These are phyloP conservation scores for Colletotrichum neosansevieriae DNA, from an alignment of 2,329 filamentous ascomycete genomes.

Conservation along the genomic window DNA sequence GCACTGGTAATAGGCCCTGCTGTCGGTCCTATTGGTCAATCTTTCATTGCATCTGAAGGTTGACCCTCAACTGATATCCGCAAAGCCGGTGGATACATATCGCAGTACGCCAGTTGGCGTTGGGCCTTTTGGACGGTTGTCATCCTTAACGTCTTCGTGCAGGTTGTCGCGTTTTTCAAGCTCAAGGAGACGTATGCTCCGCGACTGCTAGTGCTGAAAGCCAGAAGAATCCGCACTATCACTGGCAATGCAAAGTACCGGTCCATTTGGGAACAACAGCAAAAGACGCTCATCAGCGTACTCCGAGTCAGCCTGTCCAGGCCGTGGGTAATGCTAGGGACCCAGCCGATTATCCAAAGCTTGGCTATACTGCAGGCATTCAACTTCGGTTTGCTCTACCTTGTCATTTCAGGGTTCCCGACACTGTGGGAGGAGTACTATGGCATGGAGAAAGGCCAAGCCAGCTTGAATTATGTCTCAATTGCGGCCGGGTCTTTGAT, in stretches of 20 bases:
- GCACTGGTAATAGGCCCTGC: conserved; percentile 55
- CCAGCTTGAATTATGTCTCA: conserved; percentile 74
- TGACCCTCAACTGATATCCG: neutral
- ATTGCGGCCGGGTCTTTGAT: conserved; percentile 72
- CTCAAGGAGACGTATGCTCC: conserved; percentile 56
- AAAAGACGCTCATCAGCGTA: conserved; percentile 45
- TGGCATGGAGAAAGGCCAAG: conserved; percentile 65
- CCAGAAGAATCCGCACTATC: conserved; percentile 48
- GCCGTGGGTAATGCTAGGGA: conserved; percentile 67
- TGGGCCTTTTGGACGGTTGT: conserved; percentile 61
- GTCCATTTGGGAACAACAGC: conserved; percentile 53
- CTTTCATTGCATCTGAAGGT: neutral
- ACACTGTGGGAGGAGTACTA: conserved; percentile 68
- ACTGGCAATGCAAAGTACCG: conserved; percentile 49
- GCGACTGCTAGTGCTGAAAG: conserved; percentile 50
- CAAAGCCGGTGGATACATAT: conserved; percentile 55
- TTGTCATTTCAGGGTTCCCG: conserved; percentile 73
- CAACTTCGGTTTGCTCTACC: conserved; percentile 72
- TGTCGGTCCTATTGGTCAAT: conserved; percentile 59
- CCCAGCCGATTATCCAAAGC: conserved; percentile 71
- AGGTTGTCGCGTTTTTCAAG: conserved; percentile 47
- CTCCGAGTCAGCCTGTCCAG: conserved; percentile 58
- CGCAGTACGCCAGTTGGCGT: conserved; percentile 52
- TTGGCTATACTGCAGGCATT: conserved; percentile 68
- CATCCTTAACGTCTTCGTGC: conserved; percentile 54